Conservation (phyloP, 164 flowering plant species). For the Magnolia kwangsiensis region DNA sequence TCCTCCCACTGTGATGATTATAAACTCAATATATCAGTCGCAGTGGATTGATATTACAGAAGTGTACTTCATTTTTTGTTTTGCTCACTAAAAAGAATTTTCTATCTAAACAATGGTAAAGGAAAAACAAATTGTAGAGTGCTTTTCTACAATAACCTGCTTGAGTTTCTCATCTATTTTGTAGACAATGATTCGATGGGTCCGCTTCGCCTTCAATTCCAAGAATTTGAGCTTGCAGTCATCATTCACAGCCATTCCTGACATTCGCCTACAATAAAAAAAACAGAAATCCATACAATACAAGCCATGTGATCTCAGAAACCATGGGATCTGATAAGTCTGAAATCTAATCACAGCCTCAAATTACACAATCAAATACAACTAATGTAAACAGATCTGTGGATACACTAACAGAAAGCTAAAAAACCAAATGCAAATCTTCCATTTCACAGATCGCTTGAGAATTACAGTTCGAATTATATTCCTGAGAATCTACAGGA, state of each 20-base stretch:
- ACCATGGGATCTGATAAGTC: neutral
- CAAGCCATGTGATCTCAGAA: no score
- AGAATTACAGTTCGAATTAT: neutral
- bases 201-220: slow-evolving; percentile 36
- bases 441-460: neutral
- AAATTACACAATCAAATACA: neutral
- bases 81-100: no score
- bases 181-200: slow-evolving; percentile 28
- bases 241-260: slow-evolving; percentile 39
- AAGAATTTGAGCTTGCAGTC: slow-evolving; percentile 36
- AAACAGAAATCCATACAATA: neutral
- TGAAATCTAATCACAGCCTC: neutral
- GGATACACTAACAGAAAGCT: neutral
- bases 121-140: no score
- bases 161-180: slow-evolving; percentile 36
- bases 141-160: slow-evolving; percentile 38
- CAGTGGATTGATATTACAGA: no score
- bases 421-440: neutral
- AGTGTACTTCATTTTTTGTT: no score
- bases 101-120: no score
- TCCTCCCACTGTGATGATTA: no score
- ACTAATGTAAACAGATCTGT: neutral
- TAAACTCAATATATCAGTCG: no score
- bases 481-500: neutral
- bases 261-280: slow-evolving; percentile 19